phyloP scores from a whole-genome alignment of 2,329 filamentous ascomycete genomes.

The Fusarium kyushuense region DNA sequence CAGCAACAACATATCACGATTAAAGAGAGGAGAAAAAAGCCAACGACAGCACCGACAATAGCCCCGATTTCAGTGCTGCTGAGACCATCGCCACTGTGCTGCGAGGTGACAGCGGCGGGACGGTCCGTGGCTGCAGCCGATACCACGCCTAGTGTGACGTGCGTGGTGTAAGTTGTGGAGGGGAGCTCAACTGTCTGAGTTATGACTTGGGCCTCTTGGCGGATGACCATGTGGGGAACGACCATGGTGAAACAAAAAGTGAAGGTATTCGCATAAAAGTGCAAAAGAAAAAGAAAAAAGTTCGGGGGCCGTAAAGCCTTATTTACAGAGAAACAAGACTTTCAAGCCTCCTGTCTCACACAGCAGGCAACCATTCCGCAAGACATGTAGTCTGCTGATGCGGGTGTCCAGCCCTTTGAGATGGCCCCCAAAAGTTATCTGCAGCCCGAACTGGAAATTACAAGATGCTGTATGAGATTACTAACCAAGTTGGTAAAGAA shows the following conservation, averaged over 20 bases:
- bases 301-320: constrained; percentile 29
- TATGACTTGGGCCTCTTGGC: constrained; percentile 49
- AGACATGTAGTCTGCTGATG: constrained; percentile 42
- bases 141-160: constrained; percentile 50
- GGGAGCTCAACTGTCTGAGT: constrained; percentile 54
- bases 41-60: constrained; percentile 56
- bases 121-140: constrained; percentile 26
- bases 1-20: constrained; percentile 53
- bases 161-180: constrained; percentile 54
- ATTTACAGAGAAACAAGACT: constrained; percentile 31
- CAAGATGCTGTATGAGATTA: constrained; percentile 15
- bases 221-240: constrained; percentile 35
- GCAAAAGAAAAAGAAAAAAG: constrained; percentile 18
- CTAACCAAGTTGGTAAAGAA: neutral
- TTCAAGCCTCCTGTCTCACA: constrained; percentile 16
- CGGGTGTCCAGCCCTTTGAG: constrained; percentile 3
- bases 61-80: constrained; percentile 56
- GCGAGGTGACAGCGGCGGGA: constrained; percentile 26
- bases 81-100: constrained; percentile 45
- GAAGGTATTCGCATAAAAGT: constrained; percentile 40
- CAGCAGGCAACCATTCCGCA: constrained; percentile 38
- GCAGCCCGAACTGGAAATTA: constrained; percentile 24
- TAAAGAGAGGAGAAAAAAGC: constrained; percentile 52
- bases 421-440: constrained; percentile 22
- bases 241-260: constrained; percentile 25